Conservation (phyloP, 2,329 filamentous ascomycete genomes). For the Nigrospora sphaerica region DNA sequence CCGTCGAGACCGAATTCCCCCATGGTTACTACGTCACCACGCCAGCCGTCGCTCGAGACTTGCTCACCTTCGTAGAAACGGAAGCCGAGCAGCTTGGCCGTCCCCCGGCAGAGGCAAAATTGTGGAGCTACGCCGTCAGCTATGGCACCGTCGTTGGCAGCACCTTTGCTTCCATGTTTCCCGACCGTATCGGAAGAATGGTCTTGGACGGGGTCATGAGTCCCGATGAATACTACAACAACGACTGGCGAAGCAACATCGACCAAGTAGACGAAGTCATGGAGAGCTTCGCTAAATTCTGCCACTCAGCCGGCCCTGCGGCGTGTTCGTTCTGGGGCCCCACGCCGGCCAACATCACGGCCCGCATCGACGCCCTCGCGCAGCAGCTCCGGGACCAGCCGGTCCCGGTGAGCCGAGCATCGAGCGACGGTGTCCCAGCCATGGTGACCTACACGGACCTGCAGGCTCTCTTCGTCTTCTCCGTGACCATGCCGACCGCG, state of each 20-base stretch:
- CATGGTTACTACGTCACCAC: conserved; percentile 24
- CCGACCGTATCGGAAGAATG: conserved; percentile 32
- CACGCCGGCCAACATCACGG: conserved; percentile 15
- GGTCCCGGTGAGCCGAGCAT: conserved; percentile 13
- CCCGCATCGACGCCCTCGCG: conserved; percentile 16
- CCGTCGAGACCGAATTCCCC: conserved; percentile 14
- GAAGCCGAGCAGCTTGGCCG: conserved; percentile 15
- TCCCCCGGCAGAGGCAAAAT: conserved; percentile 15
- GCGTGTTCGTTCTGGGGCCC: conserved; percentile 22
- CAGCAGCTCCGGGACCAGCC: conserved; percentile 16
- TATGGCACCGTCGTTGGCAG: conserved; percentile 31
- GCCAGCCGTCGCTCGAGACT: conserved; percentile 18
- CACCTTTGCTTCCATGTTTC: conserved; percentile 33
- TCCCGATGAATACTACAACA: conserved; percentile 10
- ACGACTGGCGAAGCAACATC: conserved; percentile 13
- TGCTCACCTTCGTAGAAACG: conserved; percentile 22
- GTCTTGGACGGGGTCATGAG: conserved; percentile 29
- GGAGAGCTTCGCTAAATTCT: conserved; percentile 11
- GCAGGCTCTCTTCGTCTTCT: conserved; percentile 16
- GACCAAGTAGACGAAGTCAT: conserved; percentile 14
- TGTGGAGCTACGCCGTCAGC: conserved; percentile 17
- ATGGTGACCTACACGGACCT: conserved; percentile 22
- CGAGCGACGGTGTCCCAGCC: conserved; percentile 8
- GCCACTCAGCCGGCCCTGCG: conserved; percentile 16
- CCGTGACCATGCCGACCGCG: conserved; percentile 13